Evolutionary conservation across 768 basidiomycete species (phyloP), one percentile per base, ranked within the genome.

Genomic region (Pisolithus microcarpus): DNA sequence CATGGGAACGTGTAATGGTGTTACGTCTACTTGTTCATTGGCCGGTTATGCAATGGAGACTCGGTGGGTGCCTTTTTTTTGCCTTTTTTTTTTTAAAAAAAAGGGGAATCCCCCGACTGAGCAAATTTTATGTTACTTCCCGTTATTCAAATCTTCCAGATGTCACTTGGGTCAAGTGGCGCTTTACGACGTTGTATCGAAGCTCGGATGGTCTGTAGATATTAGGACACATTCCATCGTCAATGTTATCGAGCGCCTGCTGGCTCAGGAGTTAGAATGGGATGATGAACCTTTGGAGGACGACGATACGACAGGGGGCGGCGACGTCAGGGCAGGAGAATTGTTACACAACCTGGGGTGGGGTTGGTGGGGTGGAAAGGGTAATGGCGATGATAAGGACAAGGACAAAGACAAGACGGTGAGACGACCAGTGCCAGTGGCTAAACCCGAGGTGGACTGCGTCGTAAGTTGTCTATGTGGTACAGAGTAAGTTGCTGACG

Each of bases 11-110:
- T 93, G 91, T 61, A 92, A 73, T 11, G 91, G 91, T 11, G 72
- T 87, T 1, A 72, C 77, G 8, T 93, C 87, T 0, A 67, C 78
- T 0, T 99, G 95, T 65, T 81, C 84, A 15, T 76, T 89, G 31
- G 91, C 73, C 0, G 94, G 95, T 1, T 94, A 88, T 60, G 95
- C 91, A 0, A 70, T 93, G 67, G 91, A 93, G 69, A 78, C 83
- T 3, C 74, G 72, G n/a, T n/a, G n/a, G n/a, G n/a, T n/a, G n/a
- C n/a, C n/a, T n/a, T n/a, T n/a, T n/a, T n/a, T n/a, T n/a, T n/a
- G n/a, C n/a, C n/a, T n/a, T n/a, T n/a, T n/a, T n/a, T n/a, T n/a
- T n/a, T n/a, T n/a, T n/a, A n/a, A n/a, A n/a, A n/a, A n/a, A n/a
- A n/a, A n/a, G n/a, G n/a, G n/a, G n/a, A n/a, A n/a, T n/a, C n/a